Base-by-base conservation (phyloP, 768 basidiomycete species). In the Holtermannia corniformis region DNA sequence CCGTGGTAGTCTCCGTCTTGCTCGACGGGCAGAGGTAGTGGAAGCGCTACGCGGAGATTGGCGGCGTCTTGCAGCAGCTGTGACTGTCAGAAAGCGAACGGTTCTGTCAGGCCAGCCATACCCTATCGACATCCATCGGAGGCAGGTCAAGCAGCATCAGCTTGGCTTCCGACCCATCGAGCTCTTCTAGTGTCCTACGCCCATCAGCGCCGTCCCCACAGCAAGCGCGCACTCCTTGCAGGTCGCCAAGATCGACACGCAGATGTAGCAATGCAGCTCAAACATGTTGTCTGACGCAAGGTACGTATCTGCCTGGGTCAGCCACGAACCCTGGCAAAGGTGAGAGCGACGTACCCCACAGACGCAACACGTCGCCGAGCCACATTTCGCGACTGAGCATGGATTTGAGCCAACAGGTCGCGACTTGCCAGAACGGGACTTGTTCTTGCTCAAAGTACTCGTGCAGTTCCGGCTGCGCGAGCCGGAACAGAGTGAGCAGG, bases 231-330 rank as follows among this genome's bases (percentile, higher is more conserved):
- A 68, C 66, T 68, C 66, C 59, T 60, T 61, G 41, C 63, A 68
- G 2, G 66, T 68, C 5, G 58, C 50, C 4, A 68, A 43, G 5
- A 68, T 61, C 0, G 66, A 60, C 3, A 68, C 66, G 44, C 63
- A 68, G n/a, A 65, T 62, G 44, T 68, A 68, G 43, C 66, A 68
- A 47, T 68, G 66, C 19, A 68, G 48, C 16, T 57, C 59, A 51
- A 68, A 68, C 66, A 63, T 68, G 54, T 68, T 63, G 24, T 63
- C 64, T 13, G 62, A 56, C 4, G 66, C 66, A 26, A 68, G 57
- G 32, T 68, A 68, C 4, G 66, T 58, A 49, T 68, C 66, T 68
- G 37, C 3, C 3, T 22, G 5, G 23, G 12, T 4, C 32, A 41
- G 23, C 23, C 5, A 50, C 37, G 7, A 50, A 3, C 40, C 16